Evolutionary conservation across 805 yeast genomes (phyloP), one percentile per base, ranked within the genome.

Genomic region (Starmera dryadoides): DNA sequence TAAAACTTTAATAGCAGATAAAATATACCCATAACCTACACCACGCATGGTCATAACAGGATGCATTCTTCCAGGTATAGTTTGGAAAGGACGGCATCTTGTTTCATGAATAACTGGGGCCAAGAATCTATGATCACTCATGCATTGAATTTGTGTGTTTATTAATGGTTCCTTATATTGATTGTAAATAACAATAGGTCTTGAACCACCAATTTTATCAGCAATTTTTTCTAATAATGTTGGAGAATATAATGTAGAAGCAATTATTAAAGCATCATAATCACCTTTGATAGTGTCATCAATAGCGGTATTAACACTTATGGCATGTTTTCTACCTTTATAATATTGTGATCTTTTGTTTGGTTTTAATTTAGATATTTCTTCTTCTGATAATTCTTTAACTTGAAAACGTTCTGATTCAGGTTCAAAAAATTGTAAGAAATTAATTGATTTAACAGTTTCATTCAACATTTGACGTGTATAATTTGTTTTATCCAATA

Each of bases 11-110:
- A 85, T 75, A 3, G 91, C 95, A 66, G 79, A 73, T 47, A 88
- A 64, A 3, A 93, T 58, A 58, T 78, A 91, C 0, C 99, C 99
- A 45, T 15, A 14, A 26, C 97, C 98, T 42, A 83, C 89, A 6
- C 95, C 88, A 52, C 86, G 73, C 71, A 82, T 79, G 0, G 97
- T 86, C 99, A 93, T 93, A 43, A 81, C 56, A 1, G 99, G 99
- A 59, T 93, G 99, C 53, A 91, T 68, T 56, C 94, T 79, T 7
- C 98, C 98, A 16, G 95, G 86, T 22, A 91, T 77, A 3, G 97
- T 87, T 65, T 93, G 99, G 58, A 83, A 89, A 36, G 80, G 81
- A 46, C 97, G 75, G 11, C 84, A 93, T 45, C 86, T 71, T 1
- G 94, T 77, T 59, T 89, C 96, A 45, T 75, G 70, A 18, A 91